Percentiles rank a stretch among this genome's conserved stretches.
phyloP scores from a whole-genome alignment of 441 rosid species.

The Jatropha multifida region DNA sequence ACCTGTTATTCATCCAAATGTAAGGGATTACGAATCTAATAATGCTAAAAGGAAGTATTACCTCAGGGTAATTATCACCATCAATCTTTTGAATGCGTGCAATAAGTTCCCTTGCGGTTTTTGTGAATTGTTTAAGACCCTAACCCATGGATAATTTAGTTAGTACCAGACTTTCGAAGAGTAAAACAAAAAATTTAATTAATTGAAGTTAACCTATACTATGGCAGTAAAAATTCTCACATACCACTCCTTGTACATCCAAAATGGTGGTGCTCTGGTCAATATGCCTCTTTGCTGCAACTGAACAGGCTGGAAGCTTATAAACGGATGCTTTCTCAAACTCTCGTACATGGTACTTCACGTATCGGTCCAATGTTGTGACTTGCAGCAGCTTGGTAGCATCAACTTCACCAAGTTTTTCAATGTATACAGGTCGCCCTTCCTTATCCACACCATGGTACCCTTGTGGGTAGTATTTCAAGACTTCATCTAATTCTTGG shows the following conservation, averaged over 20 bases:
- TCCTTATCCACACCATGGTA: slow-evolving; percentile 93
- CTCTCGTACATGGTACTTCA: slow-evolving; percentile 79
- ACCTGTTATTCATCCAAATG: not conserved
- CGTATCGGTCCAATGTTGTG: slow-evolving; percentile 78
- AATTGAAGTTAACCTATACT: not conserved
- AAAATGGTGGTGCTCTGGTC: slow-evolving; percentile 94
- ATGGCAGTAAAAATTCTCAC: slow-evolving; percentile 27
- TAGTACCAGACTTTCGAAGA: not conserved
- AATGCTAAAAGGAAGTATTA: slow-evolving; percentile 19
- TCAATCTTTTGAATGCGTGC: slow-evolving; percentile 73
- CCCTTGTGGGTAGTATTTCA: slow-evolving; percentile 91
- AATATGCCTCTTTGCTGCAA: slow-evolving; percentile 76
- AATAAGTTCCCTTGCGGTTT: slow-evolving; percentile 88
- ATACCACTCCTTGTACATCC: slow-evolving; percentile 97
- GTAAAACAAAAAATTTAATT: not conserved
- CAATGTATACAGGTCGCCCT: slow-evolving; percentile 86
- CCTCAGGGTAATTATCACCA: slow-evolving; percentile 96
- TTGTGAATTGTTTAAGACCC: slow-evolving; percentile 86
- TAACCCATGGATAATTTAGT: slow-evolving; percentile 25
- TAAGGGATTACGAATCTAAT: not conserved
- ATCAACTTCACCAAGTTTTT: slow-evolving; percentile 82
- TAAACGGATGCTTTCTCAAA: slow-evolving; percentile 70
- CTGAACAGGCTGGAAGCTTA: slow-evolving; percentile 84
- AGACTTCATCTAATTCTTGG: slow-evolving; percentile 66
- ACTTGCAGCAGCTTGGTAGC: slow-evolving; percentile 79